Conservation (phyloP, 2,329 filamentous ascomycete species). For the Colletotrichum viniferum region DNA sequence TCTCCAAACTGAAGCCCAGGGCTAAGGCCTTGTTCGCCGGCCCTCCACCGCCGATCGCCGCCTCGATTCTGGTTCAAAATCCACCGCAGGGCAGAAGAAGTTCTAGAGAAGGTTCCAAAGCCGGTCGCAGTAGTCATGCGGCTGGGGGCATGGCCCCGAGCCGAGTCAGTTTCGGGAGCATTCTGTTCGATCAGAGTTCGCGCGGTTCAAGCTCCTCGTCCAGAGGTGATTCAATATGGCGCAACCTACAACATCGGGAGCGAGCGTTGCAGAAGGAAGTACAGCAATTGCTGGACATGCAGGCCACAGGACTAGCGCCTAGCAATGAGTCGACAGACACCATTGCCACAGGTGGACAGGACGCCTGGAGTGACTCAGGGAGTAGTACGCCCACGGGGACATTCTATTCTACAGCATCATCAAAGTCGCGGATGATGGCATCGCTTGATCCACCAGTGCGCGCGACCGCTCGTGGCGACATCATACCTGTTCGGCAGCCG, state of each 20-base stretch:
- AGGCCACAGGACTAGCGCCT: constrained; percentile 48
- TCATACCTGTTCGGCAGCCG: constrained; percentile 67
- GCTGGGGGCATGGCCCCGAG: neutral
- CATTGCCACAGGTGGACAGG: constrained; percentile 25
- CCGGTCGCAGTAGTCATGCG: neutral
- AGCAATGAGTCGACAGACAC: constrained; percentile 30
- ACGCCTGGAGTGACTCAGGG: constrained; percentile 43
- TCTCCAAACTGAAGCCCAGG: constrained; percentile 34
- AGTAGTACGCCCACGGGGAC: constrained; percentile 46
- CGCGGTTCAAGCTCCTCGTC: constrained; percentile 18
- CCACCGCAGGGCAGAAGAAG: neutral
- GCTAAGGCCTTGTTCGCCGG: constrained; percentile 47
- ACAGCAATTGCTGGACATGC: constrained; percentile 53
- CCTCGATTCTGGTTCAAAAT: constrained; percentile 41
- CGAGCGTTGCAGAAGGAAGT: constrained; percentile 50
- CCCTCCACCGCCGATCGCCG: constrained; percentile 55
- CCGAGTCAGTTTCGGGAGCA: constrained; percentile 32
- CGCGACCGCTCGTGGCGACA: constrained; percentile 46
- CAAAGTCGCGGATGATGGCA: constrained; percentile 42
- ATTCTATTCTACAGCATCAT: constrained; percentile 41
- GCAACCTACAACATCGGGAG: constrained; percentile 49
- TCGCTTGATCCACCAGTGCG: constrained; percentile 46
- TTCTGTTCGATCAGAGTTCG: constrained; percentile 41
- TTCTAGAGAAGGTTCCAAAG: neutral
- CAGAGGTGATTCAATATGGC: constrained; percentile 51